Evolutionary conservation across 306 rosid genomes (phyloP).

Genomic region (Fragaria vesca): DNA sequence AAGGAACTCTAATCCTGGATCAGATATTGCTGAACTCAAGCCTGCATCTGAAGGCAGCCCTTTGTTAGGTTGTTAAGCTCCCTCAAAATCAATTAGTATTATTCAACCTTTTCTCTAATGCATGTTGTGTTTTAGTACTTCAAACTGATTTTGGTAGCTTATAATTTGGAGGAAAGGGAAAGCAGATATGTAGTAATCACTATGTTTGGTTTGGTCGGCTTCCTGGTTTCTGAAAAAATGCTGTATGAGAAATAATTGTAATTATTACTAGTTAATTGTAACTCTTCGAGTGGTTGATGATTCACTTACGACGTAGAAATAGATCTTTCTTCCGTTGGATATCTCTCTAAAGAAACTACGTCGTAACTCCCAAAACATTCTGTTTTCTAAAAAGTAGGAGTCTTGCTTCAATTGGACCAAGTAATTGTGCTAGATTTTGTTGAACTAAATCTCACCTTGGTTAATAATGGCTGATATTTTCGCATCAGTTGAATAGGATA

Average conservation of each 20-base stretch:
- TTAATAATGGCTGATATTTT: background rate
- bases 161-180: background rate
- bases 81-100: background rate
- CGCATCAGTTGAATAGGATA: background rate
- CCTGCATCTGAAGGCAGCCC: constrained; percentile 87
- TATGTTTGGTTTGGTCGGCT: background rate
- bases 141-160: background rate
- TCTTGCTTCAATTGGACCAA: background rate
- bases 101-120: background rate
- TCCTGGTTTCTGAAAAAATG: background rate
- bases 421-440: background rate
- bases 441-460: background rate
- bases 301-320: background rate
- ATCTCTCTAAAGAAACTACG: background rate
- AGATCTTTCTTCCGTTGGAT: background rate
- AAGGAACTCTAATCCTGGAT: constrained; percentile 64
- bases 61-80: constrained; percentile 57
- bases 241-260: background rate
- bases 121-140: background rate
- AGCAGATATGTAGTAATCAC: background rate
- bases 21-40: constrained; percentile 80
- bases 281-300: background rate
- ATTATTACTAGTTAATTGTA: background rate
- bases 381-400: background rate
- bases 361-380: background rate